Conservation (phyloP, 139 green algal species). For the Desmodesmus armatus region DNA sequence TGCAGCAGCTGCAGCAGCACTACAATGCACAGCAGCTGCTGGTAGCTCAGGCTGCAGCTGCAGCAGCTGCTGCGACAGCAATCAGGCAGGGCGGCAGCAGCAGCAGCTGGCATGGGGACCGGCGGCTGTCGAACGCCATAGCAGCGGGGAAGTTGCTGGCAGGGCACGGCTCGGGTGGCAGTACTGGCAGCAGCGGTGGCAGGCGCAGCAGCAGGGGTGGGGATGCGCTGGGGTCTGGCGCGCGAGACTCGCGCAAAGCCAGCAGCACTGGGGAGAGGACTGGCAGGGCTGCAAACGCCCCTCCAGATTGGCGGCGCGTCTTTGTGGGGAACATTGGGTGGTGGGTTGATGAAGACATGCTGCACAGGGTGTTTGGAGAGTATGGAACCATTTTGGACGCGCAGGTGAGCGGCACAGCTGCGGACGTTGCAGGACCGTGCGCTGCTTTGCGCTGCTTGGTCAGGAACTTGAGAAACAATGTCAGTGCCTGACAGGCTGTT, state of each 20-base stretch:
- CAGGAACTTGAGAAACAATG: too few species aligned
- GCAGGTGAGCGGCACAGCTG: conserved; percentile 22
- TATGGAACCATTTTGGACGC: conserved; percentile 45
- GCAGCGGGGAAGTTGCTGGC: not conserved
- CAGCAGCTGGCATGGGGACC: not conserved
- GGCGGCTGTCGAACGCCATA: not conserved
- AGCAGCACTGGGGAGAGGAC: not conserved
- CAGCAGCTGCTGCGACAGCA: conserved; percentile 2
- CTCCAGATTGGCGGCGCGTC: conserved; percentile 37
- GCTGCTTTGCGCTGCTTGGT: not conserved
- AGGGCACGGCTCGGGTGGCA: not conserved
- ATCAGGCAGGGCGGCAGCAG: conserved; percentile 19
- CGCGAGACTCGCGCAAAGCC: not conserved
- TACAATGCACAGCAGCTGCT: conserved; percentile 23
- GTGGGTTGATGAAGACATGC: conserved; percentile 51
- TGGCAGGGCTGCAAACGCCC: not conserved
- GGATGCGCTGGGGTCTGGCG: not conserved
- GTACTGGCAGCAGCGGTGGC: conserved; percentile 42
- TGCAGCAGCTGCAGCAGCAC: conserved; percentile 36
- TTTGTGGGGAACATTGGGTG: conserved; percentile 53
- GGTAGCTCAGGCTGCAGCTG: conserved; percentile 20
- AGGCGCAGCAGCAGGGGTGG: conserved; percentile 25
- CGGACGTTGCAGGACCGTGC: not conserved
- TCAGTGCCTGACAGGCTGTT: too few species aligned
- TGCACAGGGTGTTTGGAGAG: conserved; percentile 32